Conservation (phyloP, 441 rosid species). For the Populus hybrid region DNA sequence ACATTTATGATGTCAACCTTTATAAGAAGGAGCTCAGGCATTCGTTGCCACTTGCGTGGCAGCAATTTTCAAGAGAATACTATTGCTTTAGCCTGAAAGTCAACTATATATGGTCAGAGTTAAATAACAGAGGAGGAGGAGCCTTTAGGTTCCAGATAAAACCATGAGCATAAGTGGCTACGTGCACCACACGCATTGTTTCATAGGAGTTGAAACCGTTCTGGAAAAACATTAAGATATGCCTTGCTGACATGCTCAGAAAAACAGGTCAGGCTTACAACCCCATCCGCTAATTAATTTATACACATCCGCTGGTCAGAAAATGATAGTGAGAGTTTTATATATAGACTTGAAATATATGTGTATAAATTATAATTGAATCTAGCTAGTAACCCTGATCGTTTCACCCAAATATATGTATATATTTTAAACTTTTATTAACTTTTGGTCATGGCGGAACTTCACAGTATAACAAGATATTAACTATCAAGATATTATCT, state of each 20-base stretch:
- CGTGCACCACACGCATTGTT: background rate
- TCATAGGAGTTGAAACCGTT: background rate
- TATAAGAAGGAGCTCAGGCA: background rate
- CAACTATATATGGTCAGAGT: background rate
- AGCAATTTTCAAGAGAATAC: slow-evolving; percentile 14
- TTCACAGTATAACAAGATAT: background rate
- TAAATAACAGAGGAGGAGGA: background rate
- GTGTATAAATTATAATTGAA: background rate
- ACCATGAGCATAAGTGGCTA: background rate
- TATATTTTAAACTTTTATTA: background rate
- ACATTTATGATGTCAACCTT: slow-evolving; percentile 3
- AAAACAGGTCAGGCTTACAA: background rate
- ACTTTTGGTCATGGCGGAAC: background rate
- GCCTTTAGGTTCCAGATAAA: background rate
- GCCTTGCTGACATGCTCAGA: background rate
- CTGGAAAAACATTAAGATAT: background rate
- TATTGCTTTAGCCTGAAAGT: slow-evolving; percentile 7
- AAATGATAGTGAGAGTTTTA: background rate
- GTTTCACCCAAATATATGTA: background rate
- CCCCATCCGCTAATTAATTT: background rate
- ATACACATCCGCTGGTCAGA: background rate
- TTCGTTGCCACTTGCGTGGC: background rate
- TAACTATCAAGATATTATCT: too few relatives aligned
- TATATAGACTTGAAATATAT: too few relatives aligned
- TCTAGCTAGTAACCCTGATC: background rate